Evolutionary conservation across 2,329 filamentous ascomycete genomes (phyloP).

Genomic region (Calonectria montana): DNA sequence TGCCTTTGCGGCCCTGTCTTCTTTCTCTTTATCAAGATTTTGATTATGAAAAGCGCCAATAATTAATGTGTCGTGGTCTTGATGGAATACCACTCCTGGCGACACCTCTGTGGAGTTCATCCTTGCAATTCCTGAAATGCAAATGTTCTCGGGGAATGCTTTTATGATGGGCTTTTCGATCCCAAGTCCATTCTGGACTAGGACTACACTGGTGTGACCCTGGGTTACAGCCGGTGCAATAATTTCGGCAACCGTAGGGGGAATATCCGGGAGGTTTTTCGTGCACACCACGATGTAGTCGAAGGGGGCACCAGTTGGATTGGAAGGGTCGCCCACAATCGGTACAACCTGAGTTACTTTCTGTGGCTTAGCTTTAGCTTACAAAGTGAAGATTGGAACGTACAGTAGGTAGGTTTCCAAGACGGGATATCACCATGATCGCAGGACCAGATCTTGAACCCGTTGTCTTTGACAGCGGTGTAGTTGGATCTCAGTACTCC

Average conservation of each 20-base stretch:
- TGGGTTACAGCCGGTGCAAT: constrained; percentile 63
- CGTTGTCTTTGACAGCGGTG: neutral
- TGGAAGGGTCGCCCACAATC: neutral
- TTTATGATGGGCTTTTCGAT: constrained; percentile 65
- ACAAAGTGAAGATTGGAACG: neutral
- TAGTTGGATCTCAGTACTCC: constrained; percentile 1
- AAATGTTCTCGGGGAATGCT: constrained; percentile 60
- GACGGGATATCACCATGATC: neutral
- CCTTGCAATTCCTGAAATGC: constrained; percentile 64
- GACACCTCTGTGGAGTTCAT: constrained; percentile 58
- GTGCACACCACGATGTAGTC: constrained; percentile 68
- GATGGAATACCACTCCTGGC: neutral
- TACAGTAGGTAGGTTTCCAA: neutral
- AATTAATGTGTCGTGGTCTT: neutral
- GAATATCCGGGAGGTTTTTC: constrained; percentile 67
- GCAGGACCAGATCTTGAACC: neutral
- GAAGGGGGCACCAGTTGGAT: constrained; percentile 47
- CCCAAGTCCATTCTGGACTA: constrained; percentile 72
- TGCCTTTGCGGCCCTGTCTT: neutral
- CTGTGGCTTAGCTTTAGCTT: neutral
- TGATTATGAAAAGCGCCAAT: neutral
- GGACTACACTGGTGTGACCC: constrained; percentile 62
- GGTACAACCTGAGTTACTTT: neutral
- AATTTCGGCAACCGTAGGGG: constrained; percentile 59
- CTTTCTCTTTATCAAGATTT: neutral